Percentiles rank a stretch among this genome's conserved stretches.
phyloP scores from a whole-genome alignment of 805 yeast species.

The Kodamaea jinghongensis region DNA sequence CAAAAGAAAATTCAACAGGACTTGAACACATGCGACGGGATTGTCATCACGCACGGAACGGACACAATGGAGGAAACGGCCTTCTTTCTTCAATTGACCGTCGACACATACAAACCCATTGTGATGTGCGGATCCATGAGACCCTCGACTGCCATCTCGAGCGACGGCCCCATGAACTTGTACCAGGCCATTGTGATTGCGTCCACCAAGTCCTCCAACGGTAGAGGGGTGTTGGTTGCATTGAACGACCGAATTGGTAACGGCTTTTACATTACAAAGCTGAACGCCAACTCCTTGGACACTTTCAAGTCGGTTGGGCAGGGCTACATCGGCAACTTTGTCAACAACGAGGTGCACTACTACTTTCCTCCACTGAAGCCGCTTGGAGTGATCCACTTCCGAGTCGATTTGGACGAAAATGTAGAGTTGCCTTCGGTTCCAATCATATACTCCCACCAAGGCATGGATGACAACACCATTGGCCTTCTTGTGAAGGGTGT shows the following conservation, averaged over 20 bases:
- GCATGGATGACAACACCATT: conserved; percentile 49
- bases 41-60: conserved; percentile 70
- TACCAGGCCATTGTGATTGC: conserved; percentile 70
- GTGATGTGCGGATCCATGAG: conserved; percentile 75
- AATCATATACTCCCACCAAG: conserved; percentile 62
- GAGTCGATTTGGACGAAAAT: conserved; percentile 21
- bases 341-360: conserved; percentile 61
- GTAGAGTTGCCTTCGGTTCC: conserved; percentile 45
- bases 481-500: conserved; percentile 45
- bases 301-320: conserved; percentile 67
- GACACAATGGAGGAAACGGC: conserved; percentile 69
- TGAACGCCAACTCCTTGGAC: conserved; percentile 68
- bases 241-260: conserved; percentile 67
- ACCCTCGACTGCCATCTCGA: conserved; percentile 66
- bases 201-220: conserved; percentile 45
- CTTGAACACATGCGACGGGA: conserved; percentile 49
- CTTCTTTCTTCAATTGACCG: conserved; percentile 54
- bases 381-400: conserved; percentile 43
- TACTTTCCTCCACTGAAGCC: conserved; percentile 64
- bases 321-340: conserved; percentile 69
- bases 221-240: conserved; percentile 62
- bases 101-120: conserved; percentile 48
- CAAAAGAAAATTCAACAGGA: conserved; percentile 46
- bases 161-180: conserved; percentile 72
- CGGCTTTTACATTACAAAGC: conserved; percentile 68